These are phyloP conservation scores for Amylostereum areolatum DNA, from an alignment of 1,284 basidiomycete genomes.

Conservation along the genomic window DNA sequence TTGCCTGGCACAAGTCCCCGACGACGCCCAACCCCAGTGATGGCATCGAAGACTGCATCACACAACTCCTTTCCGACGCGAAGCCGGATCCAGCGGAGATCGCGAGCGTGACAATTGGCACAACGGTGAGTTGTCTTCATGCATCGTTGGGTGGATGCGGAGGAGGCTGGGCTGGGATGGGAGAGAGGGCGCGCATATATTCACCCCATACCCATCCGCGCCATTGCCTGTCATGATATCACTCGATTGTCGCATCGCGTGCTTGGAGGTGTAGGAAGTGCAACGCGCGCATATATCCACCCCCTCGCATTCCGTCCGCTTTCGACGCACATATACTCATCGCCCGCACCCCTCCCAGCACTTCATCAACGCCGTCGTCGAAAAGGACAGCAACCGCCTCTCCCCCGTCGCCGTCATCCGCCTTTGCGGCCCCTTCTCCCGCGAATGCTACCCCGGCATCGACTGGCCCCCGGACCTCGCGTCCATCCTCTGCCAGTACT, in stretches of 20 bases:
- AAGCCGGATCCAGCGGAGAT: constrained; percentile 27
- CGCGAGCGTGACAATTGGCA: constrained; percentile 41
- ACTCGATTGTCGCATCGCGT: no score
- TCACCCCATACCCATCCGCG: no score
- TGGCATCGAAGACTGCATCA: constrained; percentile 43
- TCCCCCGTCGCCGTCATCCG: constrained; percentile 49
- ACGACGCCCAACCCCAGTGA: constrained; percentile 47
- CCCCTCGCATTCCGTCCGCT: no score
- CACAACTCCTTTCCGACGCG: constrained; percentile 30
- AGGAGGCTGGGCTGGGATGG: no score
- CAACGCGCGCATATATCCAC: no score
- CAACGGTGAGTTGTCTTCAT: constrained; percentile 26
- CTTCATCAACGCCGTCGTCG: constrained; percentile 51
- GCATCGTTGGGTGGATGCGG: not conserved
- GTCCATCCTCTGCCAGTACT: constrained; percentile 35
- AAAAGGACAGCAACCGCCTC: constrained; percentile 38
- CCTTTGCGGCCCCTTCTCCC: constrained; percentile 41
- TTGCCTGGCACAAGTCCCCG: constrained; percentile 44
- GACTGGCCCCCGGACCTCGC: constrained; percentile 40
- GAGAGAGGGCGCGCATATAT: no score
- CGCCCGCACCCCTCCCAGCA: not conserved
- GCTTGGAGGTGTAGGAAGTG: no score
- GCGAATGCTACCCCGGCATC: constrained; percentile 35
- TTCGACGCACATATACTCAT: no score
- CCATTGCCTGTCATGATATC: no score